Evolutionary conservation across 2,329 filamentous ascomycete genomes (phyloP), one percentile per base, ranked within the genome.

Genomic region (Mariannaea sp.): DNA sequence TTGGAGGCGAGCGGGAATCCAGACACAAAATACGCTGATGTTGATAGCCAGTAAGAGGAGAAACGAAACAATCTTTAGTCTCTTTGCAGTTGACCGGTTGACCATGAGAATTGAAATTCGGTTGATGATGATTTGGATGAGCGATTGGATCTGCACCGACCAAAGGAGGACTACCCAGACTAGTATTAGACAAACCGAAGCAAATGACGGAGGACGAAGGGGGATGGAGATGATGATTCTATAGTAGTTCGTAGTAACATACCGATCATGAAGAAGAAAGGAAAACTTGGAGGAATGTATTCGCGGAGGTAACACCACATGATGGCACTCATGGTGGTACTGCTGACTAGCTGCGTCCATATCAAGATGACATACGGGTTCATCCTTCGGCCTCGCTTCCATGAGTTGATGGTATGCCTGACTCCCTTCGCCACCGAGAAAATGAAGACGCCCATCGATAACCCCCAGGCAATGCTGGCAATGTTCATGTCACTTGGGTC

Each of bases 111-210:
- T 70, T 0, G 73, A 69, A n/a, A 81, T 77, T 47, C 80, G 75
- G 60, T 82, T 83, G 60, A 81, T 78, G 62, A 83, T 81, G 51
- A 82, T 82, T 56, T 81, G 79, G 41, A 81, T 76, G 2, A 82
- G 66, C 13, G 78, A 70, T 55, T 82, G 80, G 19, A 81, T 73
- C 55, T 78, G 72, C 5, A 77, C 64, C 12, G 68, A 68, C 76
- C 77, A 77, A 5, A 67, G 57, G 9, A 61, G 48, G 14, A 67
- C 65, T 67, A 4, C 1, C 13, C 3, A 10, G 4, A n/a, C n/a
- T n/a, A n/a, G n/a, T n/a, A n/a, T n/a, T n/a, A n/a, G n/a, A n/a
- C n/a, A n/a, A n/a, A n/a, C n/a, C n/a, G n/a, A n/a, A n/a, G n/a
- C n/a, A n/a, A n/a, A n/a, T n/a, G n/a, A n/a, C n/a, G n/a, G n/a